phyloP scores from a whole-genome alignment of 495 filamentous ascomycete genomes.

The Aspergillus asperescens region DNA sequence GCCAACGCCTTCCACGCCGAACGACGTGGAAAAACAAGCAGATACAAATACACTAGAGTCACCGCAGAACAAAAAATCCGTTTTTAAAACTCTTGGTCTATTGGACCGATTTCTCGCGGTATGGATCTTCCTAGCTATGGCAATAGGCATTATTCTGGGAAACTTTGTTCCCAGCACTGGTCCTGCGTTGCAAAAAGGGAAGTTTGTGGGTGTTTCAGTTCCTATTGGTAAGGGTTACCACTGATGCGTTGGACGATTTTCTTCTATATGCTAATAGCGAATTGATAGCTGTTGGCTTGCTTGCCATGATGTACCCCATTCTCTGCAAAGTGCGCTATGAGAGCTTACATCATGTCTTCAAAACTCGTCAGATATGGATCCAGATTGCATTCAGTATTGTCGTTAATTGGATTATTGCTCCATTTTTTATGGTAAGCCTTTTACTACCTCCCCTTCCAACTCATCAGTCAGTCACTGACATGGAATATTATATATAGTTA shows the following conservation, averaged over 20 bases:
- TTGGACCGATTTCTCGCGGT: slow-evolving; percentile 73
- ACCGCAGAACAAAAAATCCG: slow-evolving; percentile 9
- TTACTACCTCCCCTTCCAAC: not conserved
- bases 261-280: slow-evolving; percentile 2
- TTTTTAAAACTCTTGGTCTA: slow-evolving; percentile 56
- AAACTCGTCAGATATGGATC: slow-evolving; percentile 57
- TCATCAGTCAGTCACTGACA: slow-evolving; percentile 47
- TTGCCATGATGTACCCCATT: slow-evolving; percentile 95
- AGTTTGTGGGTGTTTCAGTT: slow-evolving; percentile 67
- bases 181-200: slow-evolving; percentile 60
- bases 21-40: not conserved
- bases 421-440: slow-evolving; percentile 70
- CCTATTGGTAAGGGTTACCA: slow-evolving; percentile 58
- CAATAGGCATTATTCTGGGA: slow-evolving; percentile 69
- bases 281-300: slow-evolving; percentile 63
- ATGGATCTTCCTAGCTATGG: slow-evolving; percentile 86
- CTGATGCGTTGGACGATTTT: not conserved
- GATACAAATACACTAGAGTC: not conserved
- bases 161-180: slow-evolving; percentile 66
- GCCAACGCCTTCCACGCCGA: not conserved
- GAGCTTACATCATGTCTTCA: slow-evolving; percentile 62
- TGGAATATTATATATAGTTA: slow-evolving; percentile 47
- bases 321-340: slow-evolving; percentile 90
- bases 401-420: slow-evolving; percentile 84
- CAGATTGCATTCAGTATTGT: slow-evolving; percentile 75